Conservation (phyloP, 208 protist genomes). For the Porcisia deanei region DNA sequence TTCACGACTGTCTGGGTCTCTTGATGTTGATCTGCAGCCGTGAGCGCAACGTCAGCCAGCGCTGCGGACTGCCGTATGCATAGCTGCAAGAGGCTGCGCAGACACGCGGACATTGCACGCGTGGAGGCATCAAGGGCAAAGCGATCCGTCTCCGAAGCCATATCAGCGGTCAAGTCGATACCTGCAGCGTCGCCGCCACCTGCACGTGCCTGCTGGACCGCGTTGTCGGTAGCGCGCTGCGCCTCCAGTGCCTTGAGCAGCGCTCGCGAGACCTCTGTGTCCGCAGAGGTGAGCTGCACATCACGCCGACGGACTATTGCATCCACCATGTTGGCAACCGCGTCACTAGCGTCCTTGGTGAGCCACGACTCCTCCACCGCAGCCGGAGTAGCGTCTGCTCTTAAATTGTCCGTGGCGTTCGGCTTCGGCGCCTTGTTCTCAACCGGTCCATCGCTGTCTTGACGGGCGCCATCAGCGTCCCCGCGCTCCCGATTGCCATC, state of each 20-base stretch:
- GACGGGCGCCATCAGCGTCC: background rate
- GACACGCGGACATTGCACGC: constrained; percentile 21
- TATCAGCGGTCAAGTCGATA: background rate
- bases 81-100: constrained; percentile 29
- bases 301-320: constrained; percentile 26
- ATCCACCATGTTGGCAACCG: constrained; percentile 27
- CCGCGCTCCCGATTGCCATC: background rate
- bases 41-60: constrained; percentile 25
- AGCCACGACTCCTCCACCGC: constrained; percentile 14
- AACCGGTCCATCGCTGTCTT: background rate
- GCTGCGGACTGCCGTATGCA: constrained; percentile 30
- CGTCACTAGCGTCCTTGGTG: constrained; percentile 15
- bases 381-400: background rate
- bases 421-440: background rate
- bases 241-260: constrained; percentile 23
- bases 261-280: constrained; percentile 22
- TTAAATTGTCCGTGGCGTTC: background rate
- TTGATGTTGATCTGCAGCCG: constrained; percentile 20
- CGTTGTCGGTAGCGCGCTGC: constrained; percentile 18
- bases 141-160: background rate
- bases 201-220: background rate
- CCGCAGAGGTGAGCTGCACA: constrained; percentile 24
- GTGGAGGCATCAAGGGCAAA: background rate
- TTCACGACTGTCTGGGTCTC: constrained; percentile 30
- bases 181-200: background rate